Evolutionary conservation across 1,284 basidiomycete genomes (phyloP), one percentile per base, ranked within the genome.

Genomic region (Phellinidium pouzarii): DNA sequence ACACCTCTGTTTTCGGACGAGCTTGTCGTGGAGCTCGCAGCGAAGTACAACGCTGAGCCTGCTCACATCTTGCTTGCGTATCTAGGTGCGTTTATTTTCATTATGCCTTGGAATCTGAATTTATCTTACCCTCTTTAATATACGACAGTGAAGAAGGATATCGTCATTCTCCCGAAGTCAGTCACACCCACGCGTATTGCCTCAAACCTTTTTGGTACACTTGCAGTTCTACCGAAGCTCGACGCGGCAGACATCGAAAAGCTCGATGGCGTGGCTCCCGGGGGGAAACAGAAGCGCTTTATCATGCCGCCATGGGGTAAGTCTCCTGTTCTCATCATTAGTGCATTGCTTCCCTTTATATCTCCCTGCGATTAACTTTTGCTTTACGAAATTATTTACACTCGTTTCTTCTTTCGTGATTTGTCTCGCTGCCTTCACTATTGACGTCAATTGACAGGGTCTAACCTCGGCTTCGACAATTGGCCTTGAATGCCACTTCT

Each of bases 181-280:
- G 87, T 91, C 47, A 93, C 80, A 0, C 79, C 81, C 31, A 65
- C 74, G 36, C 82, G 92, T 50, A 90, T 94, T 66, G 70, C 74
- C 36, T 69, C 79, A 9, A 94, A 94, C 70, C 66, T 85, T 51
- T 69, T 69, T 31, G 82, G 80, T 27, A 67, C 80, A 14, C 45
- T 79, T 22, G 61, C 64, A 19, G 80, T 76, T 1, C 65, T 70
- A 27, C 67, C 72, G 53, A 77, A 76, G 61, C 71, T 91, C 22
- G 73, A 74, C 22, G 59, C 71, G 42, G 75, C 74, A 56, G 89
- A 91, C 59, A 68, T 91, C 54, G 74, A 73, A 56, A 67, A 64
- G 52, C 73, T 91, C 31, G 84, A 89, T 63, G 73, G 71, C 9
- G 73, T 89, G 44, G 85, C 84, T 1, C 77, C 77, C n/a, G 63